Evolutionary conservation across 768 basidiomycete species (phyloP).

Genomic region (Pholiota microspora): DNA sequence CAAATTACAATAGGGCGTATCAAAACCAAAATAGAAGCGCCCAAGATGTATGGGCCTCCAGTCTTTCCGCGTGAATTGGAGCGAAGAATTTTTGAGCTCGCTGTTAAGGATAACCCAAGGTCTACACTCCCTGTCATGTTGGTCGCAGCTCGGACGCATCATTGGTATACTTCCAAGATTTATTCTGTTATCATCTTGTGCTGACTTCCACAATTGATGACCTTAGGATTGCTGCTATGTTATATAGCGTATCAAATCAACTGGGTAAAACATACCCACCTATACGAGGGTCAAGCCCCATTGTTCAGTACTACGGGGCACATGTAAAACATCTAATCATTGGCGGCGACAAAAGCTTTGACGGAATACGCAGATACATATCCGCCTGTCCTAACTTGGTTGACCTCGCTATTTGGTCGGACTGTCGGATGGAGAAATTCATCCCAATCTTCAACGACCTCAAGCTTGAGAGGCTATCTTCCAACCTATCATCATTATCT

Average conservation of each 20-base stretch:
- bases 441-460: neutral
- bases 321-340: conserved; percentile 14
- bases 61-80: neutral
- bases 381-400: conserved; percentile 4
- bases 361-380: conserved; percentile 1
- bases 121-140: conserved; percentile 10
- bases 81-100: neutral
- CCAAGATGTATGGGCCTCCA: neutral
- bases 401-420: neutral
- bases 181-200: neutral
- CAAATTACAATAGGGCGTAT: neutral
- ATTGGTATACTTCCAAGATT: conserved; percentile 8
- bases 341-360: conserved; percentile 5
- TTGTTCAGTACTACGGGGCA: conserved; percentile 1
- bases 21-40: neutral
- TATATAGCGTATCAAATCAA: conserved; percentile 7
- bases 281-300: neutral
- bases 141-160: conserved; percentile 10
- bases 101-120: neutral
- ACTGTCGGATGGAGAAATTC: neutral
- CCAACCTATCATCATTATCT: neutral
- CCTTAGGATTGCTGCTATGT: conserved; percentile 7
- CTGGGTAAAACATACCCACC: neutral
- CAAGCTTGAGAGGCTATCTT: neutral
- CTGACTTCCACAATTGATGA: neutral